Evolutionary conservation across 306 rosid genomes (phyloP), one percentile per base, ranked within the genome.

Genomic region (Mimosa pudica): DNA sequence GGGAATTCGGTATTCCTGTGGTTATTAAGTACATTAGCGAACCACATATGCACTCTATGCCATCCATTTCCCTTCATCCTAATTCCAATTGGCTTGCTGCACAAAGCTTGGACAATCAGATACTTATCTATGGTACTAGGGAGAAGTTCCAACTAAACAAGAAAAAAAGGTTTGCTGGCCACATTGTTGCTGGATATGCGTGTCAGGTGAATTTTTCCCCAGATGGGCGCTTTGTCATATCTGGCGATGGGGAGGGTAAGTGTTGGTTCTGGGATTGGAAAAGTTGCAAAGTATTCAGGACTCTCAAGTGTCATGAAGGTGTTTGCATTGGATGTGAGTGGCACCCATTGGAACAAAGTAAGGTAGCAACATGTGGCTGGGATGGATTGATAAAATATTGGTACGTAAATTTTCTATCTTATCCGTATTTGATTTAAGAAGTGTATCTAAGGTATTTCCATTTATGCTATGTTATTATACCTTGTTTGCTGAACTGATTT

Each of bases 231-330:
- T 96, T 96, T 80, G 98, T 96, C 61, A 89, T 90, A 90, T 96
- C 99, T 0, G 98, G 99, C 62, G 99, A 93, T 77, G 96, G 97
- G 47, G 98, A 96, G 81, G 98, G 99, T 57, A 85, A 87, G 83
- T 96, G 99, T 85, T 96, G 99, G 99, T 96, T 96, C 82, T 96
- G 97, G 99, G 99, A 96, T 73, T 96, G 99, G 99, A 96, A 96
- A 87, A 89, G 93, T 79, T 96, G 99, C 92, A 93, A 93, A 89
- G 97, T 93, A 30, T 96, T 91, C 82, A 90, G 97, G 86, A 96
- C 97, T 79, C 92, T 96, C 52, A 93, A 87, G 88, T 96, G 98
- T 86, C 98, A 93, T 2, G 96, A 91, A 62, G 96, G 97, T 32
- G 99, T 96, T 12, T 91, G 97, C 89, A 96, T 96, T 86, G 98